A percentile compares a stretch with the other conserved stretches of the same genome.
Evolutionary conservation across 1,284 basidiomycete genomes (phyloP).

Genomic region (Fistulina hepatica): DNA sequence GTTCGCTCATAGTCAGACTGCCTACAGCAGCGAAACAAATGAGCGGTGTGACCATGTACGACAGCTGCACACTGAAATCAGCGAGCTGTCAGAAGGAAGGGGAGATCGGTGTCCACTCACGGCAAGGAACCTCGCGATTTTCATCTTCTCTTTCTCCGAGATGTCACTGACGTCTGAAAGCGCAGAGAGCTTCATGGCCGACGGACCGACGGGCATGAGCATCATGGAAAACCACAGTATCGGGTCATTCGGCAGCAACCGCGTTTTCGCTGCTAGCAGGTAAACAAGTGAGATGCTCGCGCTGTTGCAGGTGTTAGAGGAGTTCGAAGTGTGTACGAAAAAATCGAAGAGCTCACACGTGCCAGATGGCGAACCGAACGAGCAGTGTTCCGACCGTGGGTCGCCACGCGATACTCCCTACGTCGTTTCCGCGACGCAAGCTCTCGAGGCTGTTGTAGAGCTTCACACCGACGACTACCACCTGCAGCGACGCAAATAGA

Average conservation of each 20-base stretch:
- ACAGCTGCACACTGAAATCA: not conserved
- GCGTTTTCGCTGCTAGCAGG: conserved; percentile 10
- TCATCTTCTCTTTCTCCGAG: conserved; percentile 11
- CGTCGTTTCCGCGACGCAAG: conserved; percentile 6
- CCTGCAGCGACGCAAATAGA: conserved; percentile 12
- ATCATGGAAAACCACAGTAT: conserved; percentile 16
- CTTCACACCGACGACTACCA: conserved; percentile 7
- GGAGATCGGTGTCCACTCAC: not conserved
- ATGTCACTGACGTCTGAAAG: conserved; percentile 10
- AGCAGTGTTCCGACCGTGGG: conserved; percentile 9
- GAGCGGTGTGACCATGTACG: conserved; percentile 12
- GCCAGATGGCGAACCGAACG: conserved; percentile 12
- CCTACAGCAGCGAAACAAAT: conserved; percentile 12
- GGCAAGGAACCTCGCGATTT: conserved; percentile 13
- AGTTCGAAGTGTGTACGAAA: too few relatives aligned
- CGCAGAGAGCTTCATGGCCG: conserved; percentile 11
- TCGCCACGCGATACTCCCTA: conserved; percentile 1
- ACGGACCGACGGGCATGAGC: conserved; percentile 15
- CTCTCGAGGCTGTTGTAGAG: not conserved
- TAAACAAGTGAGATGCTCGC: conserved; percentile 13
- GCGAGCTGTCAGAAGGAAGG: not conserved
- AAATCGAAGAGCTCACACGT: too few relatives aligned
- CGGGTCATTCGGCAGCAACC: conserved; percentile 10
- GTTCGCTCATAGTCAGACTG: too few relatives aligned
- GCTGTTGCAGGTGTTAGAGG: too few relatives aligned